A percentile compares a stretch with the other conserved stretches of the same genome.
Conservation (phyloP, 1,139 yeast species). For the Komagataea norvegica region DNA sequence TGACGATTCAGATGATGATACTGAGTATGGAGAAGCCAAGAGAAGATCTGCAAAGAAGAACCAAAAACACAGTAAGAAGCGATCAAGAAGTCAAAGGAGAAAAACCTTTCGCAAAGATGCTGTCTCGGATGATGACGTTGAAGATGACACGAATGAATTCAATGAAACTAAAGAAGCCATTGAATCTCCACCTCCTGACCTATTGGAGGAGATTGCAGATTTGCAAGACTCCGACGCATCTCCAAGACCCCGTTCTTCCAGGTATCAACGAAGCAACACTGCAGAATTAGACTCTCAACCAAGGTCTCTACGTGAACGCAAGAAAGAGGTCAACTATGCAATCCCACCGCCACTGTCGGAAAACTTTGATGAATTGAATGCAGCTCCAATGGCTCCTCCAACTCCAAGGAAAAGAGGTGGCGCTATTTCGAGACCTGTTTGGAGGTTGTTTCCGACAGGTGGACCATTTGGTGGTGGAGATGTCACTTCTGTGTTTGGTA, state of each 20-base stretch:
- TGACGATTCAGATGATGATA: slow-evolving; percentile 23
- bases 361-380: slow-evolving; percentile 32
- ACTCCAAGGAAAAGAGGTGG: slow-evolving; percentile 33
- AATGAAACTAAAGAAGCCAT: not conserved
- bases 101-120: slow-evolving; percentile 6
- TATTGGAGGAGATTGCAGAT: slow-evolving; percentile 36
- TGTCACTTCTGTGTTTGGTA: slow-evolving; percentile 69
- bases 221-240: slow-evolving; percentile 31
- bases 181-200: slow-evolving; percentile 11
- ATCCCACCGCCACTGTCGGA: slow-evolving; percentile 77
- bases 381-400: slow-evolving; percentile 23
- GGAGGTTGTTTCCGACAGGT: slow-evolving; percentile 85
- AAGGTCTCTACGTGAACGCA: slow-evolving; percentile 72
- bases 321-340: slow-evolving; percentile 69
- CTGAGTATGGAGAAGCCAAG: slow-evolving; percentile 12
- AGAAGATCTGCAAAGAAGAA: slow-evolving; percentile 5
- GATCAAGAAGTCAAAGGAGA: slow-evolving; percentile 12
- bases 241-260: slow-evolving; percentile 9
- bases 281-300: slow-evolving; percentile 22
- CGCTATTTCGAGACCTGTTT: slow-evolving; percentile 36
- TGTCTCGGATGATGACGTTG: slow-evolving; percentile 1
- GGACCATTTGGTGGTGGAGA: slow-evolving; percentile 97
- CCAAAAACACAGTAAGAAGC: slow-evolving; percentile 9
- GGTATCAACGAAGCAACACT: slow-evolving; percentile 4
- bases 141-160: slow-evolving; percentile 3